Base-by-base conservation (phyloP, 2,329 filamentous ascomycete species). In the Cercospora canescens region DNA sequence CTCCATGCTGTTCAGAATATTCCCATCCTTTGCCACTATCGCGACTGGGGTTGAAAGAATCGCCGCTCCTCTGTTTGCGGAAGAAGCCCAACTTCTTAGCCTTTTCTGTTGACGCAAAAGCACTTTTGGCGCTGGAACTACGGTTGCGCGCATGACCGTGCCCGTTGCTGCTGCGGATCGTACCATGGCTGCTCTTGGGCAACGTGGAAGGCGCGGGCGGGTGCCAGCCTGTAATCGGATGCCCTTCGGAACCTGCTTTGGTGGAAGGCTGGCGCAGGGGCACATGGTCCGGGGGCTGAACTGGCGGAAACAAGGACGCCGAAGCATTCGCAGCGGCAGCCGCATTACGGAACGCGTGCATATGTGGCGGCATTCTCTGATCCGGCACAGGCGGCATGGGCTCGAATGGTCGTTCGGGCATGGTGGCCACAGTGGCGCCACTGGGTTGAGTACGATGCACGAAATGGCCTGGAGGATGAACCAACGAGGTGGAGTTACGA, bases 201-300 rank as follows among this genome's bases (percentile, higher is more conserved):
- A 54, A n/a, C 9, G 62, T 64, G 3, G 66, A 64, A 18, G 70
- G 65, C 1, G 75, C 75, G 3, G 76, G 76, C 6, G 76, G 76
- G 67, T 74, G 73, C 76, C 76, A 78, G 2, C 70, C 75, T 5
- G 73, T 77, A 58, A 78, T 68, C 1, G 76, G 75, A 60, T 78
- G 76, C 2, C 72, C 71, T 1, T 72, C 72, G 1, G 70, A 72
- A 9, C 75, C 73, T 11, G 72, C 69, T 24, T 67, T 68, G 24
- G 64, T 64, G 14, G 66, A 68, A 12, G 56, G 63, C 32, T 64
- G 67, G 16, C 69, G 72, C 11, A 72, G 62, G 1, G 75, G 75
- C 3, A 77, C 71, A 50, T 74, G 75, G 64, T 75, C 70, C 24
- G 67, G 35, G 0, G 70, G 55, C 32, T 72, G 70, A 2, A 67